Percentiles rank a stretch among this genome's conserved stretches.
These are phyloP conservation scores for Metroxylon sagu DNA, from an alignment of 176 grass and related monocot species.

Conservation along the genomic window DNA sequence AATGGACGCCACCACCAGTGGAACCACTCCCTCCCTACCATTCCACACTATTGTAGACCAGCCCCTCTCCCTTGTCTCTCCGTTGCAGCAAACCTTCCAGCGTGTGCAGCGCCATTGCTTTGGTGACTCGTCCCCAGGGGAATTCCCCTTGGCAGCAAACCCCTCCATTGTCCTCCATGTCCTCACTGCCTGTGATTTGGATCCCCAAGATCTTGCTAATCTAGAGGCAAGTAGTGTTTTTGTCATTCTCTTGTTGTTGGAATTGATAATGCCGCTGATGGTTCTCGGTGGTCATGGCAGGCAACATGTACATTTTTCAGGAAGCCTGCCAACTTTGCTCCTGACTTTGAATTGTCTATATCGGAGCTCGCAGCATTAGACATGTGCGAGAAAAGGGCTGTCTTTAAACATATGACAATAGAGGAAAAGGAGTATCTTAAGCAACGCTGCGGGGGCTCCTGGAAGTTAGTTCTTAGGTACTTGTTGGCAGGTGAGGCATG, in stretches of 20 bases:
- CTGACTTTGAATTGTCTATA: slow-evolving; percentile 65
- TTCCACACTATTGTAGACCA: slow-evolving; percentile 62
- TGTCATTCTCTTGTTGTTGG: slow-evolving; percentile 28
- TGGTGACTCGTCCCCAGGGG: slow-evolving; percentile 53
- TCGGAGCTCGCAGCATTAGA: slow-evolving; percentile 81
- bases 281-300: slow-evolving; percentile 36
- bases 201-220: slow-evolving; percentile 69
- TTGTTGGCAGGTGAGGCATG: slow-evolving; percentile 73
- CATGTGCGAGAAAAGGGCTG: slow-evolving; percentile 77
- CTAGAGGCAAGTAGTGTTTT: slow-evolving; percentile 74
- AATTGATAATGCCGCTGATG: slow-evolving; percentile 77
- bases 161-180: slow-evolving; percentile 84
- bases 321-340: slow-evolving; percentile 81
- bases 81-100: slow-evolving; percentile 72
- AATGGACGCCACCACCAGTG: slow-evolving; percentile 73
- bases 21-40: slow-evolving; percentile 48
- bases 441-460: slow-evolving; percentile 55
- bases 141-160: slow-evolving; percentile 78
- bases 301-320: slow-evolving; percentile 82
- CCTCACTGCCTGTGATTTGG: slow-evolving; percentile 61
- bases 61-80: slow-evolving; percentile 46
- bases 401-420: slow-evolving; percentile 68
- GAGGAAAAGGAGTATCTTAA: slow-evolving; percentile 69
- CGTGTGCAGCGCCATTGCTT: slow-evolving; percentile 53
- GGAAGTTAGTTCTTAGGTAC: slow-evolving; percentile 93